phyloP scores from a whole-genome alignment of 2,329 filamentous ascomycete species.

The Trichophyton equinum region DNA sequence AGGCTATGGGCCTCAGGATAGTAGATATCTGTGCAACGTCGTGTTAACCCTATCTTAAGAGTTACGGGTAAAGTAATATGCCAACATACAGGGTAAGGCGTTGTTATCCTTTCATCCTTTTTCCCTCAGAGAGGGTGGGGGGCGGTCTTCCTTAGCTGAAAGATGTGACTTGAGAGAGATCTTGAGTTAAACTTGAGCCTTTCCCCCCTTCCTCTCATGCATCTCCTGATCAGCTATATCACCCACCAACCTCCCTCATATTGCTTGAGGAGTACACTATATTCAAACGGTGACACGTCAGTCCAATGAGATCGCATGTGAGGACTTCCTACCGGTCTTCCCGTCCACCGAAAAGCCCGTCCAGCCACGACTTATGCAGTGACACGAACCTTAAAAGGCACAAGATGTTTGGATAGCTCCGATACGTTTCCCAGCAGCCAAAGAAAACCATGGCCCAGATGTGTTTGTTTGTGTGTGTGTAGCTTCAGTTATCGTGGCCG shows the following conservation, averaged over 20 bases:
- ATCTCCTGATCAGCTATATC: neutral
- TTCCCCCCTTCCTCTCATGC: neutral
- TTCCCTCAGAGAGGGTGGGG: neutral
- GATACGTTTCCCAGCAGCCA: neutral
- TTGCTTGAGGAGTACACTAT: neutral
- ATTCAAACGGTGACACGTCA: conserved; percentile 4
- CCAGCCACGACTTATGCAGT: conserved; percentile 2
- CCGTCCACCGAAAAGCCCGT: neutral
- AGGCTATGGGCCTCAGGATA: neutral
- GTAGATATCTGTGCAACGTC: neutral
- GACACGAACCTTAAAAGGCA: neutral
- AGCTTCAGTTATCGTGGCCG: neutral
- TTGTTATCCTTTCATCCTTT: too few relatives aligned
- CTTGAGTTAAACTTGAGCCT: neutral
- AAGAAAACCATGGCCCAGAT: neutral
- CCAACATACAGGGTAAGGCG: neutral
- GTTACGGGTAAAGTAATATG: neutral
- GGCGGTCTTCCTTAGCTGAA: neutral
- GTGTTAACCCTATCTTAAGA: neutral
- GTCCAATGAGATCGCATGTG: conserved; percentile 2
- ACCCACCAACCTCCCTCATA: neutral
- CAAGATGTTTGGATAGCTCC: neutral
- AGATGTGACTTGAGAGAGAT: neutral
- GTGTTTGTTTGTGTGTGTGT: neutral
- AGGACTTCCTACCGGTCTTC: neutral